These are phyloP conservation scores for Eragrostis tef DNA, from an alignment of 202 grass and related monocot species.

Conservation along the genomic window DNA sequence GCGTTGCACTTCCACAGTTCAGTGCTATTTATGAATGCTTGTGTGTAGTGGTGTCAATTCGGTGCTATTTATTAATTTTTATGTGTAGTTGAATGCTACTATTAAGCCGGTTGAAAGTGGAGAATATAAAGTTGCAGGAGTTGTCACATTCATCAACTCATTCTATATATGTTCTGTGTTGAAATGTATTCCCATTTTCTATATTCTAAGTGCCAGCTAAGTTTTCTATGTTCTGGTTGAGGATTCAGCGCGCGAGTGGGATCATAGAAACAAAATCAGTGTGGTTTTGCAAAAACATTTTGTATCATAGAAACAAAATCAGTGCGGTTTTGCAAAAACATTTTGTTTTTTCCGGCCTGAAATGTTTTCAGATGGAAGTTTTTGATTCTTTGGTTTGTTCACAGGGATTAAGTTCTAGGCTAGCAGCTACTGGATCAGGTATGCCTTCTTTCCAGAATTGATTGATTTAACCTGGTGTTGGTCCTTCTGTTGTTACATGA, in stretches of 20 bases:
- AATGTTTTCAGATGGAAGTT: conserved; percentile 81
- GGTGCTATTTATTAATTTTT: not conserved
- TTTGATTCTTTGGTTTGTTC: conserved; percentile 75
- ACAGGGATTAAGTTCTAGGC: conserved; percentile 71
- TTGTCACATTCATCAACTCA: not conserved
- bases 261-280: conserved; percentile 37
- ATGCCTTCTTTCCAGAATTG: not conserved
- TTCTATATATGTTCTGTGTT: not conserved
- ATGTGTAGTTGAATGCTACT: not conserved
- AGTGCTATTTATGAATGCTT: not conserved
- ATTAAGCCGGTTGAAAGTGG: no score
- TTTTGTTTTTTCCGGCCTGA: conserved; percentile 74
- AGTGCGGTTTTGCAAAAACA: conserved; percentile 58
- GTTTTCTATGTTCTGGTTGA: not conserved
- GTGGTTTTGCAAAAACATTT: conserved; percentile 69
- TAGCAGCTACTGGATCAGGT: conserved; percentile 93
- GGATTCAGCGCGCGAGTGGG: not conserved
- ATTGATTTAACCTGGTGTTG: not conserved
- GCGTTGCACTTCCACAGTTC: conserved; percentile 1
- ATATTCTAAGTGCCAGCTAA: no score
- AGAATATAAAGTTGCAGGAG: not conserved
- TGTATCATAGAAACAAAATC: conserved; percentile 45
- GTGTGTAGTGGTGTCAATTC: no score
- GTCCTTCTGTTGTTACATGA: conserved; percentile 19
- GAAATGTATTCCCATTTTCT: not conserved